These are phyloP conservation scores for Candida nemodendra DNA, from an alignment of 805 yeast genomes.

Conservation along the genomic window DNA sequence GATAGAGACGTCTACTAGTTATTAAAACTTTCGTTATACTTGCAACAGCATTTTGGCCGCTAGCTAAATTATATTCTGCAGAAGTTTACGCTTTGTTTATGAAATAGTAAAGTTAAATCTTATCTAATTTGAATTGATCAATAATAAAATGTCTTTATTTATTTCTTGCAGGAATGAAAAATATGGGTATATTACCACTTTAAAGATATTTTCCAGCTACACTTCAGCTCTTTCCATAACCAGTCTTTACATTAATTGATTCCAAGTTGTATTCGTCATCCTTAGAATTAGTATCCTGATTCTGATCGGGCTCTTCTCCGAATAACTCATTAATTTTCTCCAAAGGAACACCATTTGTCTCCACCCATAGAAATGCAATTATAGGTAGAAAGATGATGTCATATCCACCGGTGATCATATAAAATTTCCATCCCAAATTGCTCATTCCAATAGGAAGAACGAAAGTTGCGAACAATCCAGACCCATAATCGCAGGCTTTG, in stretches of 20 bases:
- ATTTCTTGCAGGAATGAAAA: too few species aligned
- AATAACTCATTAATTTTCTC: constrained; percentile 32
- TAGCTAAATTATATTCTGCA: too few species aligned
- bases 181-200: background rate
- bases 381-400: constrained; percentile 27
- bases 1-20: background rate
- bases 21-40: background rate
- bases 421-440: constrained; percentile 36
- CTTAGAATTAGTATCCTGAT: too few species aligned
- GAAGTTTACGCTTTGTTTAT: too few species aligned
- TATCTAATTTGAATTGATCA: too few species aligned
- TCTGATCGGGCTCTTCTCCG: too few species aligned
- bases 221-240: background rate
- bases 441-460: constrained; percentile 37
- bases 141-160: too few species aligned
- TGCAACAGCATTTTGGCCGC: background rate
- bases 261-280: too few species aligned
- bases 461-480: constrained; percentile 33
- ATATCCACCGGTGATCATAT: constrained; percentile 17
- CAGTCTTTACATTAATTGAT: too few species aligned
- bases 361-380: constrained; percentile 25
- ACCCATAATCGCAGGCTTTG: constrained; percentile 11
- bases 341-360: constrained; percentile 37
- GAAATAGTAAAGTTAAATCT: too few species aligned
- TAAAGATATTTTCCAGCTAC: background rate